A percentile compares a stretch with the other conserved stretches of the same genome.
These are phyloP conservation scores for Kwoniella sp. DNA, from an alignment of 768 basidiomycete species.

Conservation along the genomic window DNA sequence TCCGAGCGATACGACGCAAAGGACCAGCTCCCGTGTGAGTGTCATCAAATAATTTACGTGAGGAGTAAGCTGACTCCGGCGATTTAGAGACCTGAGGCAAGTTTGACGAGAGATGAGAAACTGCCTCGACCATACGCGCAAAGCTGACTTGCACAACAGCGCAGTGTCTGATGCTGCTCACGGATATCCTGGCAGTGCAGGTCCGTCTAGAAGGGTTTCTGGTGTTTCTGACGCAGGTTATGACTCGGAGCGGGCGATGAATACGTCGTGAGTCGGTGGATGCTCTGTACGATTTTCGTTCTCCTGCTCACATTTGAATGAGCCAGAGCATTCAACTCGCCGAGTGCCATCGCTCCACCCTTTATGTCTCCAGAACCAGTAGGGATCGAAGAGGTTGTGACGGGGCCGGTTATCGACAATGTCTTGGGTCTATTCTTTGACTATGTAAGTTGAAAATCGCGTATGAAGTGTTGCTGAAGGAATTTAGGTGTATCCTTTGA, in stretches of 20 bases:
- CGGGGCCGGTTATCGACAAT: conserved; percentile 33
- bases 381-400: conserved; percentile 41
- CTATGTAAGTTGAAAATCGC: conserved; percentile 32
- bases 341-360: background rate
- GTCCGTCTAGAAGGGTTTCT: conserved; percentile 11
- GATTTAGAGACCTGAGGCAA: conserved; percentile 21
- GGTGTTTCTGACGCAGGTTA: conserved; percentile 6
- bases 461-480: background rate
- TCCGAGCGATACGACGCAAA: conserved; percentile 36
- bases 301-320: background rate
- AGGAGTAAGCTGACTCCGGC: conserved; percentile 9
- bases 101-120: background rate
- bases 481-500: conserved; percentile 74
- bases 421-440: conserved; percentile 46
- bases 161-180: conserved; percentile 43
- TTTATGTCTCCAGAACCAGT: conserved; percentile 20
- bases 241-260: conserved; percentile 14
- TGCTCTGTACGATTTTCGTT: background rate
- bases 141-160: conserved; percentile 13
- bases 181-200: conserved; percentile 17
- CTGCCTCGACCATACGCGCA: background rate
- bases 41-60: background rate
- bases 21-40: conserved; percentile 47
- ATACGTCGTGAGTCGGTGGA: conserved; percentile 10
- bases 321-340: background rate